These are phyloP conservation scores for Botrytis cinerea DNA, from an alignment of 2,329 filamentous ascomycete genomes.

Conservation along the genomic window DNA sequence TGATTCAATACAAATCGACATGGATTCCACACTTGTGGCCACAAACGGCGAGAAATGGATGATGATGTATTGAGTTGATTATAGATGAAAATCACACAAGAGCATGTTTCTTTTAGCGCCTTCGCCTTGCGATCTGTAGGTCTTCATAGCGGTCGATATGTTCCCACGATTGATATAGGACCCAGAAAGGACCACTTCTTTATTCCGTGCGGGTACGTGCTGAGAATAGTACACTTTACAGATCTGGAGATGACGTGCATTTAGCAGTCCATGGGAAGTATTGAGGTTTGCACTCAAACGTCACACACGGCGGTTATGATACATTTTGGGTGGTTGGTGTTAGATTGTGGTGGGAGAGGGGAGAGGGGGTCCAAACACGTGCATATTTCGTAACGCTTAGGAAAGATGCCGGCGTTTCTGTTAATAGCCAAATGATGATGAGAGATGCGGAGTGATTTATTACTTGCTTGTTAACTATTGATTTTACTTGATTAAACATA, in stretches of 20 bases:
- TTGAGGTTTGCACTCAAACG: not conserved
- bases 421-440: not conserved
- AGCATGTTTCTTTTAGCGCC: not conserved
- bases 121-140: not conserved
- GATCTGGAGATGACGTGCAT: conserved; percentile 14
- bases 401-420: not conserved
- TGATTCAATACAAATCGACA: conserved; percentile 12
- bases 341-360: not conserved
- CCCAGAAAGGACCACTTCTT: conserved; percentile 2
- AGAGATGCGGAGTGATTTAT: not conserved
- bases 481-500: not conserved
- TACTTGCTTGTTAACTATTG: not conserved
- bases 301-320: conserved; percentile 16
- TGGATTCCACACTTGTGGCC: not conserved
- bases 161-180: conserved; percentile 5
- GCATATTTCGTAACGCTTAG: conserved; percentile 14
- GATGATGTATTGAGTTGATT: not conserved
- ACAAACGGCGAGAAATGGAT: conserved; percentile 1
- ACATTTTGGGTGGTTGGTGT: not conserved
- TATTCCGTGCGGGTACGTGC: conserved; percentile 15
- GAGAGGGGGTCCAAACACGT: conserved; percentile 2
- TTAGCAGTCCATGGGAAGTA: not conserved
- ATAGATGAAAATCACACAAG: not conserved
- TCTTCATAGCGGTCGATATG: conserved; percentile 3
- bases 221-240: conserved; percentile 11